phyloP scores from a whole-genome alignment of 371 early-diverging fungal genomes.

The Umbelopsis sp. region DNA sequence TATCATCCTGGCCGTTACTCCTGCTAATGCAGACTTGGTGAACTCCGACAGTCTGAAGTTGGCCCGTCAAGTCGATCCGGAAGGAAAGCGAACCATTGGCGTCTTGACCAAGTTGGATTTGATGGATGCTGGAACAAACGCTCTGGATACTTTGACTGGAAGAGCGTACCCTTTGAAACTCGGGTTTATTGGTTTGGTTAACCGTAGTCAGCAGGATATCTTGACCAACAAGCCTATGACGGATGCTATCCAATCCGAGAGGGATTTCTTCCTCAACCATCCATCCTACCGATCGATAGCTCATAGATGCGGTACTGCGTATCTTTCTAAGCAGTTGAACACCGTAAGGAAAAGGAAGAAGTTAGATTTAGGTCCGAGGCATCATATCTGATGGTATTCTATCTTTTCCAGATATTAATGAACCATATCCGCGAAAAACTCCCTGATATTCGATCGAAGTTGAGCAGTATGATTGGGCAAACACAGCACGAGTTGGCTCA shows the following conservation, averaged over 20 bases:
- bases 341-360: slow-evolving; percentile 43
- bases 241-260: slow-evolving; percentile 76
- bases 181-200: slow-evolving; percentile 92
- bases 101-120: slow-evolving; percentile 95
- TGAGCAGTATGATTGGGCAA: slow-evolving; percentile 79
- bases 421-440: slow-evolving; percentile 83
- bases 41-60: slow-evolving; percentile 94
- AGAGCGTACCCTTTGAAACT: slow-evolving; percentile 82
- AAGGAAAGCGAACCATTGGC: slow-evolving; percentile 87
- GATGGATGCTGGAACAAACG: slow-evolving; percentile 95
- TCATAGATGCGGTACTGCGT: slow-evolving; percentile 83
- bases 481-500: slow-evolving; percentile 80
- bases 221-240: slow-evolving; percentile 77
- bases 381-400: background rate
- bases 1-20: slow-evolving; percentile 93
- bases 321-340: slow-evolving; percentile 81
- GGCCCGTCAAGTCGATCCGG: slow-evolving; percentile 91
- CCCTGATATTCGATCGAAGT: slow-evolving; percentile 81
- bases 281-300: slow-evolving; percentile 83
- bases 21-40: slow-evolving; percentile 91
- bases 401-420: slow-evolving; percentile 63
- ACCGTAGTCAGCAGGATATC: slow-evolving; percentile 91
- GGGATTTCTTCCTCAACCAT: slow-evolving; percentile 79
- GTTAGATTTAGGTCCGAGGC: no score
- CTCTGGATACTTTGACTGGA: slow-evolving; percentile 85